A percentile compares a stretch with the other conserved stretches of the same genome.
These are phyloP conservation scores for Stachybotrys elegans DNA, from an alignment of 2,329 filamentous ascomycete species.

Conservation along the genomic window DNA sequence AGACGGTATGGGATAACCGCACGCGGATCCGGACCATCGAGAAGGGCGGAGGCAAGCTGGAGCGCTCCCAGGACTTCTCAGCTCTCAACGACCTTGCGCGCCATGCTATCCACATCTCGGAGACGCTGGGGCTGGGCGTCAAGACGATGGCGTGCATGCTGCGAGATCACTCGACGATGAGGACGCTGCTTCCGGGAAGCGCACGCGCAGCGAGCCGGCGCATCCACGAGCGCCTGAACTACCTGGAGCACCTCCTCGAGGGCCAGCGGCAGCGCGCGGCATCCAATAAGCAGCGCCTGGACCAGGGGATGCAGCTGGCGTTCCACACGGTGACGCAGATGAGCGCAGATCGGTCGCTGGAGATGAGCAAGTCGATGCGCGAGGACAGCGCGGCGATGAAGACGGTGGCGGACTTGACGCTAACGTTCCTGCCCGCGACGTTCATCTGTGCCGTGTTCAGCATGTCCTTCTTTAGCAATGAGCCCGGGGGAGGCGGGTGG, in stretches of 20 bases:
- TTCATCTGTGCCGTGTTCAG: constrained; percentile 45
- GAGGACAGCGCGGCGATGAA: constrained; percentile 47
- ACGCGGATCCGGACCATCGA: constrained; percentile 28
- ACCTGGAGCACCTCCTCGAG: constrained; percentile 24
- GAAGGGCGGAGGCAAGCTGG: constrained; percentile 15
- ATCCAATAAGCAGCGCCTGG: constrained; percentile 39
- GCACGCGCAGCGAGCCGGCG: constrained; percentile 7
- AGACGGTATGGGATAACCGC: constrained; percentile 34
- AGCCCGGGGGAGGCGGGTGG: constrained; percentile 20
- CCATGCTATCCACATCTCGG: constrained; percentile 38
- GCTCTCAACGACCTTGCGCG: constrained; percentile 35
- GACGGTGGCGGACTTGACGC: constrained; percentile 42
- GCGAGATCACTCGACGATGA: constrained; percentile 21
- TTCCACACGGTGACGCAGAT: constrained; percentile 40
- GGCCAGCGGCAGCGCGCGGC: constrained; percentile 29
- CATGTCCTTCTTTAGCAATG: constrained; percentile 36
- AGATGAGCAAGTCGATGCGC: constrained; percentile 34
- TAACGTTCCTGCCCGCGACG: constrained; percentile 45
- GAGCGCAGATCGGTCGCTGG: constrained; percentile 30
- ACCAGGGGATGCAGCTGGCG: constrained; percentile 50
- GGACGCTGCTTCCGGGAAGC: background rate
- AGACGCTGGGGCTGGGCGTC: constrained; percentile 32
- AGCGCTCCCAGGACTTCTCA: constrained; percentile 23
- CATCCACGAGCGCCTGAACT: constrained; percentile 25
- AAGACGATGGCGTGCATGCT: constrained; percentile 26